These are phyloP conservation scores for Polyporus tsugae DNA, from an alignment of 1,284 basidiomycete genomes.

Conservation along the genomic window DNA sequence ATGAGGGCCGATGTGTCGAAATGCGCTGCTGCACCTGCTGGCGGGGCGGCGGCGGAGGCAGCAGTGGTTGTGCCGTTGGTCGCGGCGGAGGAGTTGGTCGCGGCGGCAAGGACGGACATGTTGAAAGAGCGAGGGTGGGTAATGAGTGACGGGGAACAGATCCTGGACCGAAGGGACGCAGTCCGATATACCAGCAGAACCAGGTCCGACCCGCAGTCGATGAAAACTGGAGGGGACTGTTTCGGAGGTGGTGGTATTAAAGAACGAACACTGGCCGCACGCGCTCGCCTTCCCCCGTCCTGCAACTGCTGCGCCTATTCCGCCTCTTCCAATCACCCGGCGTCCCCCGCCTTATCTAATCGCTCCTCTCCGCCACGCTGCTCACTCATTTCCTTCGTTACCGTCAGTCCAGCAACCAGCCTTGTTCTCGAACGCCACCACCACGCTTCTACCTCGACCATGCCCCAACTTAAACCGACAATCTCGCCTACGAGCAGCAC, in stretches of 20 bases:
- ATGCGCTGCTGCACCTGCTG: conserved; percentile 19
- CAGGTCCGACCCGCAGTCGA: conserved; percentile 16
- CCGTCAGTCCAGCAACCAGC: conserved; percentile 1
- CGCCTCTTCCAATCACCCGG: background rate
- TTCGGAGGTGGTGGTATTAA: conserved; percentile 13
- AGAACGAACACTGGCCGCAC: background rate
- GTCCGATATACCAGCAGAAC: conserved; percentile 9
- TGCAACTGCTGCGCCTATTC: conserved; percentile 7
- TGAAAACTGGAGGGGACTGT: conserved; percentile 11
- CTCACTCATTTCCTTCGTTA: conserved; percentile 8
- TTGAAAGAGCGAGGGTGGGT: conserved; percentile 6
- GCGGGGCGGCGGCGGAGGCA: background rate
- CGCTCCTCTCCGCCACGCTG: conserved; percentile 7
- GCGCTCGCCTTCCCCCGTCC: background rate
- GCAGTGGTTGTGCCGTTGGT: conserved; percentile 2
- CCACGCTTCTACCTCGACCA: background rate
- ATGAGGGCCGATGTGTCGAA: conserved; percentile 38
- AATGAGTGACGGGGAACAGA: conserved; percentile 10
- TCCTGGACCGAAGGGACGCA: conserved; percentile 1
- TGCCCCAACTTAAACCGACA: background rate
- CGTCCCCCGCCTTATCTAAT: conserved; percentile 22
- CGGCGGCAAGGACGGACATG: conserved; percentile 30
- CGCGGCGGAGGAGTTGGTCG: conserved; percentile 7
- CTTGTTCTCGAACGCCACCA: background rate
- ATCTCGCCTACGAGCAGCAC: conserved; percentile 2